These are phyloP conservation scores for Exophiala alcalophila DNA, from an alignment of 2,329 filamentous ascomycete genomes.

Conservation along the genomic window DNA sequence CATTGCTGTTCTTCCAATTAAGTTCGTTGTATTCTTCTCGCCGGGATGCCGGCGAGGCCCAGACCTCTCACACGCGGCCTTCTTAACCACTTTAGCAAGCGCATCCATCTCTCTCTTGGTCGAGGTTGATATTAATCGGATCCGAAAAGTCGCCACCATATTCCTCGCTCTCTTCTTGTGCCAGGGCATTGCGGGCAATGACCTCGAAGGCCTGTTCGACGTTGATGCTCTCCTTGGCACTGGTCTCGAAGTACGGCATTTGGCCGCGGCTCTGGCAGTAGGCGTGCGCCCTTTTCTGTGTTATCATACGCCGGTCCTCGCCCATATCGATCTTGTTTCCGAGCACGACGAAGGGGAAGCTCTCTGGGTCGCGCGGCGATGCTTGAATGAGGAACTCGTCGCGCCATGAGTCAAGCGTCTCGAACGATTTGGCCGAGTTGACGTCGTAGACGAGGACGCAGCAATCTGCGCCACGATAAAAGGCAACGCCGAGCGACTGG, in stretches of 20 bases:
- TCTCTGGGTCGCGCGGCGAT: conserved; percentile 91
- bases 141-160: conserved; percentile 97
- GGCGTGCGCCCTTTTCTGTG: conserved; percentile 90
- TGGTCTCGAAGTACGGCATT: conserved; percentile 98
- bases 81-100: conserved; percentile 72
- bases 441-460: conserved; percentile 98
- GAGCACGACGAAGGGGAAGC: conserved; percentile 96
- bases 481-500: conserved; percentile 93
- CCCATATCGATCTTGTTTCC: conserved; percentile 99
- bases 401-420: conserved; percentile 95
- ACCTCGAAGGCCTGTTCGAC: conserved; percentile 90
- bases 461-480: conserved; percentile 96
- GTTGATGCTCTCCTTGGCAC: conserved; percentile 97
- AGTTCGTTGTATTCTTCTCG: no score
- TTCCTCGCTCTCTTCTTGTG: conserved; percentile 96
- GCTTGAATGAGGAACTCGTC: conserved; percentile 98
- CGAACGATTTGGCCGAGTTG: conserved; percentile 99
- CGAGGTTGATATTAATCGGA: conserved; percentile 96
- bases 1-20: no score
- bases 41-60: no score
- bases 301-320: conserved; percentile 95
- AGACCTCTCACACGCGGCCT: no score
- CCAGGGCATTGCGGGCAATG: conserved; percentile 90
- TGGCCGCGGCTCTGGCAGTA: conserved; percentile 97
- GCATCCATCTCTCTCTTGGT: conserved; percentile 89